phyloP scores from a whole-genome alignment of 768 basidiomycete genomes.

The Suillus plorans region DNA sequence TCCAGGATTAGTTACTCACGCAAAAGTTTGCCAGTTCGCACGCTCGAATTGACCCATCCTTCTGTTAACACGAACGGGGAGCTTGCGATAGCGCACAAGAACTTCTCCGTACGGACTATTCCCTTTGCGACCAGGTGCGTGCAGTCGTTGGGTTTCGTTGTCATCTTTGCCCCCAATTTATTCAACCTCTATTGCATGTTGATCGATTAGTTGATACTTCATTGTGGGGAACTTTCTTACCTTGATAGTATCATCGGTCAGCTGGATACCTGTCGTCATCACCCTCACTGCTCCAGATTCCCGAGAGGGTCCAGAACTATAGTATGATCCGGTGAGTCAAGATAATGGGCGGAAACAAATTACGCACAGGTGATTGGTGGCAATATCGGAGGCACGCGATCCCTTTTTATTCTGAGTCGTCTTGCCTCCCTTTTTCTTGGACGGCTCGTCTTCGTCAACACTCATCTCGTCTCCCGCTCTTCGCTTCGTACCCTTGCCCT shows the following conservation, averaged over 20 bases:
- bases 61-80: slow-evolving; percentile 62
- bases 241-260: slow-evolving; percentile 59
- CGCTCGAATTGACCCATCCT: slow-evolving; percentile 67
- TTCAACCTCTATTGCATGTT: slow-evolving; percentile 46
- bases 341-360: not conserved
- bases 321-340: not conserved
- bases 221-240: slow-evolving; percentile 33
- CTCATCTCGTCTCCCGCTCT: slow-evolving; percentile 5
- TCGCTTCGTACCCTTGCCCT: slow-evolving; percentile 5
- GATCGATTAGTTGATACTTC: slow-evolving; percentile 1
- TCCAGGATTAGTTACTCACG: slow-evolving; percentile 44
- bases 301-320: not conserved
- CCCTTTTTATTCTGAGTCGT: slow-evolving; percentile 15
- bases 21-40: slow-evolving; percentile 54
- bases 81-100: slow-evolving; percentile 70
- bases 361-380: slow-evolving; percentile 4
- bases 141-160: slow-evolving; percentile 60
- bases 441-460: slow-evolving; percentile 10
- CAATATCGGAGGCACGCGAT: not conserved
- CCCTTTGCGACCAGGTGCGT: slow-evolving; percentile 75
- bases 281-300: slow-evolving; percentile 40
- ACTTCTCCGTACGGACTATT: slow-evolving; percentile 84
- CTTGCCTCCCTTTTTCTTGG: slow-evolving; percentile 8
- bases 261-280: slow-evolving; percentile 65
- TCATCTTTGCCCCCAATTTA: slow-evolving; percentile 67